Base-by-base conservation (phyloP, 2,329 filamentous ascomycete species). In the Aspergillus aculeatus region DNA sequence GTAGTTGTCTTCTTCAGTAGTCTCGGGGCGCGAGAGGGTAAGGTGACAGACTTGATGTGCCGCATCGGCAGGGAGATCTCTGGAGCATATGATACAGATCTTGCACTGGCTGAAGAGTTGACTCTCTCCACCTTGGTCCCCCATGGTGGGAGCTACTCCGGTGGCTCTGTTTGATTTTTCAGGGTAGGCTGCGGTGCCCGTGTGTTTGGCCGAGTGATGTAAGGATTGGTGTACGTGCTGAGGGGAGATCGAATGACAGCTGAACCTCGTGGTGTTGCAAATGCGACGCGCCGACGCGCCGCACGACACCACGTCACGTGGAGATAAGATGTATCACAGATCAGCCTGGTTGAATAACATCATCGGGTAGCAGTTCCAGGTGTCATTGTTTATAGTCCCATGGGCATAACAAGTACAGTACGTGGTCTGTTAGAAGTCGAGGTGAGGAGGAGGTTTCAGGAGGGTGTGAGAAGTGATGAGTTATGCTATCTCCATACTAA, bases 71-170 rank as follows among this genome's bases (percentile, higher is more conserved):
- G 69, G 62, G 3, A 82, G 69, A n/a, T 71, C 67, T 16, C 75
- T 74, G 7, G 77, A 78, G 64, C 73, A 74, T 50, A 82, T 70
- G 47, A 82, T 77, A 61, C 78, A 79, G 62, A 82, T 73, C 53
- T 73, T 74, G 66, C 78, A 78, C 62, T 80, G 77, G 16, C 73
- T 72, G 60, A 82, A 82, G 56, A 81, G 72, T 57, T 69, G 72
- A 32, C 67, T 59, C 52, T 68, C 71, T 35, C 66, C 66, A 11
- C 67, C 66, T 49, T 59, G 64, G 26, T 65, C 66, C 53, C 64
- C 68, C 70, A 77, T 75, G 58, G 62, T 58, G 64, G 59, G 54
- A 54, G 6, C 5, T 55, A 38, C 35, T 29, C 31, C 19, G n/a
- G 32, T 41, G 21, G 32, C 26, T 51, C 41, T 16, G 5, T 47